phyloP scores from a whole-genome alignment of 306 rosid species.

The Hylodesmum podocarpum region DNA sequence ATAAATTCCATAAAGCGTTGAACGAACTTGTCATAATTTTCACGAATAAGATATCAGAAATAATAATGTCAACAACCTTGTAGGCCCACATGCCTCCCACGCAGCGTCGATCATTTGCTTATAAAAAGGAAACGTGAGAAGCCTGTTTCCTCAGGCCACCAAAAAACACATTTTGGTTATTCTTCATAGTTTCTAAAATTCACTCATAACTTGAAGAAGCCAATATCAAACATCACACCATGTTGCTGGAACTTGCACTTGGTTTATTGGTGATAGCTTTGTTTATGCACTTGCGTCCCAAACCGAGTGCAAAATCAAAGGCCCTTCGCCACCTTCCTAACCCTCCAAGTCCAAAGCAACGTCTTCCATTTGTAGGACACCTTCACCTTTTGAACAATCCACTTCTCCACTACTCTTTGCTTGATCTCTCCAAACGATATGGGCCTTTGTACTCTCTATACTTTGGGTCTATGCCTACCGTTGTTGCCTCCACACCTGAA shows the following conservation, averaged over 20 bases:
- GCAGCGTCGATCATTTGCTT: neutral
- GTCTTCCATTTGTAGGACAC: conserved; percentile 40
- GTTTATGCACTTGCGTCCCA: conserved; percentile 24
- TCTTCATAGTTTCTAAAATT: no score
- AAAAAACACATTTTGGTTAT: neutral
- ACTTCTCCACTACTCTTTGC: conserved; percentile 39
- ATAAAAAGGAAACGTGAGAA: neutral
- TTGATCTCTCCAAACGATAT: conserved; percentile 18
- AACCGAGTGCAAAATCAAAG: conserved; percentile 26
- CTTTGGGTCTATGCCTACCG: conserved; percentile 45
- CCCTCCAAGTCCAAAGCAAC: conserved; percentile 46
- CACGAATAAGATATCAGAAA: no score
- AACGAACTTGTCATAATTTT: no score
- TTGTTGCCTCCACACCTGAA: conserved; percentile 41
- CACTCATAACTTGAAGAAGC: no score
- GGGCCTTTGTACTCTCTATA: conserved; percentile 45
- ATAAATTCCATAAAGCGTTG: no score
- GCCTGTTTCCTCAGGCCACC: neutral
- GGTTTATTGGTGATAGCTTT: conserved; percentile 14
- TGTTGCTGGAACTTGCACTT: conserved; percentile 24
- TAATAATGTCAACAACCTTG: no score
- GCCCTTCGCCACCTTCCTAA: conserved; percentile 41
- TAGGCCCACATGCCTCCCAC: no score
- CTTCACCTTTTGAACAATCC: conserved; percentile 35
- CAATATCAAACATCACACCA: neutral